Evolutionary conservation across 495 filamentous ascomycete genomes (phyloP), one percentile per base, ranked within the genome.

Genomic region (Coniosporium apollinis): DNA sequence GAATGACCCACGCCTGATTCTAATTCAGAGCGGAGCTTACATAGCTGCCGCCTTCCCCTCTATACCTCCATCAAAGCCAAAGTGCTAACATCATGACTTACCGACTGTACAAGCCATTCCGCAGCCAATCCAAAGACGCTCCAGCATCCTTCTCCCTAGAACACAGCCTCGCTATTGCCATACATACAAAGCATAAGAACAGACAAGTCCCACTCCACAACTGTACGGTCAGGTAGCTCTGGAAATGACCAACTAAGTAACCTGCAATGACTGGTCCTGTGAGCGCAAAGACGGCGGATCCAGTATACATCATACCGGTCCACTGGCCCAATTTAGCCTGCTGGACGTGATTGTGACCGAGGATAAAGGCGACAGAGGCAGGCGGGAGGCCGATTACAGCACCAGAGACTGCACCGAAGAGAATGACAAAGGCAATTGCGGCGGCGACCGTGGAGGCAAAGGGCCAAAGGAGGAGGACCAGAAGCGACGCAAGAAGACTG

Each of bases 231-330:
- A 46, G 42, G 34, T 41, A 53, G 5, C 18, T 38, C 1, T 22
- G n/a, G 26, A 37, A 58, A 19, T 29, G 4, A 10, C 36, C 41
- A 33, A 58, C 44, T 4, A 60, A 30, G 30, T 52, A 43, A 8
- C 60, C 61, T 0, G 48, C 56, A 30, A 63, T 54, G 17, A 61
- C 37, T 4, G 60, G 58, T 6, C 61, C 61, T 6, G 48, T 43
- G 7, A 65, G 46, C 4, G 54, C 46, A 15, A 54, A 54, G 5
- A 50, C 18, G 5, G 60, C 52, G 9, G 55, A 42, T 18, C 42
- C 16, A n/a, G 42, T 46, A 44, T 57, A 65, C 57, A 61, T 58
- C 54, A 61, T 62, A 11, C 61, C 61, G 15, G 45, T 50, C 58
- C 61, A 63, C 30, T 60, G 56, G 3, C 61, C 61, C 7, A 63